Conservation (phyloP, 257 asterid species). For the Nicotiana paniculata region DNA sequence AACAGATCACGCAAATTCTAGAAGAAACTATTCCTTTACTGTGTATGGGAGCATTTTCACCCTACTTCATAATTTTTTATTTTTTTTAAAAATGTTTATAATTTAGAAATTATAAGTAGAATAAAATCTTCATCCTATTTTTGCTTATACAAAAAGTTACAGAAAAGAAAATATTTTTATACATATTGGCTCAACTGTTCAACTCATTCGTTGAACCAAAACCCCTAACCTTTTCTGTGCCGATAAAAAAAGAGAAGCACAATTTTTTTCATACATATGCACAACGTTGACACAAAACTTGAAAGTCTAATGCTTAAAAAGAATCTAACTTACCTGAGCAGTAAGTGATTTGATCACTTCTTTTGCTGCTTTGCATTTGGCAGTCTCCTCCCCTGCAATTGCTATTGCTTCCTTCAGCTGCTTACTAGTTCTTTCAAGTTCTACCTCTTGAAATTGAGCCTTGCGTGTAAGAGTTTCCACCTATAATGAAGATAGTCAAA, state of each 20-base stretch:
- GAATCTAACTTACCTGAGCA: slow-evolving; percentile 57
- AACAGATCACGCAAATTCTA: too few relatives aligned
- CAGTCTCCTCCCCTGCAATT: slow-evolving; percentile 90
- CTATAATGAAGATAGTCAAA: slow-evolving; percentile 31
- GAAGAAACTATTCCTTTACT: too few relatives aligned
- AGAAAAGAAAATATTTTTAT: not conserved
- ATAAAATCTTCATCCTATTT: too few relatives aligned
- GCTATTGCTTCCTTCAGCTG: slow-evolving; percentile 83
- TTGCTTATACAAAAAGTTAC: not conserved
- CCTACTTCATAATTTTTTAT: too few relatives aligned
- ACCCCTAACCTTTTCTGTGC: not conserved
- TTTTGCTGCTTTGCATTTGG: slow-evolving; percentile 94
- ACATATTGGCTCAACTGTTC: not conserved
- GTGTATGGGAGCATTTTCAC: too few relatives aligned
- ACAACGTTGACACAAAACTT: not conserved
- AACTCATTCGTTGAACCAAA: not conserved
- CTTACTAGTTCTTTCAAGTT: slow-evolving; percentile 69
- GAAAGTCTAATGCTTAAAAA: not conserved
- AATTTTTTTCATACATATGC: not conserved
- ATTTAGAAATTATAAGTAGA: not conserved
- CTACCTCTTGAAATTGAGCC: slow-evolving; percentile 75
- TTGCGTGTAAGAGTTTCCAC: slow-evolving; percentile 66
- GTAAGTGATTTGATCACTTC: slow-evolving; percentile 95
- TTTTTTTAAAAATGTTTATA: too few relatives aligned
- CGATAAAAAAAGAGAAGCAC: not conserved